These are phyloP conservation scores for Buddleja alternifolia DNA, from an alignment of 257 asterid species.

Conservation along the genomic window DNA sequence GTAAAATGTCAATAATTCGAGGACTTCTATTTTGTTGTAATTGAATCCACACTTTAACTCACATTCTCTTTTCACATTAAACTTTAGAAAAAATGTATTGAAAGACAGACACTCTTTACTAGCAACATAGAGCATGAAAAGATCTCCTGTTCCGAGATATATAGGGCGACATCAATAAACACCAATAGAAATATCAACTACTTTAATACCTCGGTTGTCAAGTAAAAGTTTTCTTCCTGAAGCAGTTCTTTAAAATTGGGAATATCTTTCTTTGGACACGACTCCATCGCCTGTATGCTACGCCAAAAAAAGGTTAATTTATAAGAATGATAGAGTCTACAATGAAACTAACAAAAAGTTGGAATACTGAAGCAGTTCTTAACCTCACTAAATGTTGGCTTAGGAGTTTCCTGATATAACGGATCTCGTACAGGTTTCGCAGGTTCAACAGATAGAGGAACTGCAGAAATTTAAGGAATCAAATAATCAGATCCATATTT, in stretches of 20 bases:
- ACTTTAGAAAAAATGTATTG: neutral
- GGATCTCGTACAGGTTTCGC: slow-evolving; percentile 77
- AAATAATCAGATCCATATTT: neutral
- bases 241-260: slow-evolving; percentile 70
- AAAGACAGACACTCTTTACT: neutral
- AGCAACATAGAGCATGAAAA: neutral
- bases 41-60: slow-evolving; percentile 1
- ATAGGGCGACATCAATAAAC: neutral
- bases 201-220: slow-evolving; percentile 74
- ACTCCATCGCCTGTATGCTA: slow-evolving; percentile 63
- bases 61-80: neutral
- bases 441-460: slow-evolving; percentile 64
- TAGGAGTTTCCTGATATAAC: slow-evolving; percentile 70
- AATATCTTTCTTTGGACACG: slow-evolving; percentile 72
- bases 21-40: neutral
- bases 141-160: slow-evolving; percentile 10
- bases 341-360: neutral
- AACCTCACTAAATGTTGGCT: slow-evolving; percentile 77
- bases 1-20: neutral
- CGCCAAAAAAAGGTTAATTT: slow-evolving; percentile 23
- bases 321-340: neutral
- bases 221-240: slow-evolving; percentile 82
- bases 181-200: slow-evolving; percentile 5
- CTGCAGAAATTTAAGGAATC: slow-evolving; percentile 36
- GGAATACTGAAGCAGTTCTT: slow-evolving; percentile 16